Conservation (phyloP, 202 grass and related monocot species). For the Schoenoplectus tabernaemontani region DNA sequence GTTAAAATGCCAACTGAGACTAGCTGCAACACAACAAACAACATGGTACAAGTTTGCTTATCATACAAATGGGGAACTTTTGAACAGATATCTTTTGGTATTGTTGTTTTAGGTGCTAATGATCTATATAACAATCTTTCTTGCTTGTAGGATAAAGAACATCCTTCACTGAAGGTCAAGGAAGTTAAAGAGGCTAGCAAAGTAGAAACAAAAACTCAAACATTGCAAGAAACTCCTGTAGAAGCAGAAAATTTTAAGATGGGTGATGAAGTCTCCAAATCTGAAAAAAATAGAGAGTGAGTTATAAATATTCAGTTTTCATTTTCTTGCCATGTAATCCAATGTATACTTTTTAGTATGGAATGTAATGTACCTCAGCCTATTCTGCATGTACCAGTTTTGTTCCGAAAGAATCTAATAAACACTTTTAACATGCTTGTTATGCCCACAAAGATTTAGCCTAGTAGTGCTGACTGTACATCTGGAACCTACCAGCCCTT, state of each 20-base stretch:
- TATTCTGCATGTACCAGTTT: slow-evolving; percentile 12
- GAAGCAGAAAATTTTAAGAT: slow-evolving; percentile 20
- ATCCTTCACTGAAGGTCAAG: slow-evolving; percentile 16
- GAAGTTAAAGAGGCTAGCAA: slow-evolving; percentile 21
- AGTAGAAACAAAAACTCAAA: slow-evolving; percentile 19
- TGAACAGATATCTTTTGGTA: slow-evolving; percentile 21
- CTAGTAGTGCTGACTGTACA: neutral
- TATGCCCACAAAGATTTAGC: neutral
- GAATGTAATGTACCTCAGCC: neutral
- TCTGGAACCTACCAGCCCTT: neutral
- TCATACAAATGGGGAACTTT: slow-evolving; percentile 13
- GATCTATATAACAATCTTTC: slow-evolving; percentile 16
- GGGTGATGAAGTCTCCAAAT: slow-evolving; percentile 20
- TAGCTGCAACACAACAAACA: neutral
- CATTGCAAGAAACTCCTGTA: slow-evolving; percentile 16
- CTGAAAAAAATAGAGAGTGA: slow-evolving; percentile 40
- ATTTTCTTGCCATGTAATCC: neutral
- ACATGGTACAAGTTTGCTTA: neutral
- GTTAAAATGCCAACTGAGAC: neutral
- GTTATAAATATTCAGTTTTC: slow-evolving; percentile 14
- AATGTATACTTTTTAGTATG: neutral
- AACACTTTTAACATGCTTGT: neutral
- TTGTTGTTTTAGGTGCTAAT: slow-evolving; percentile 14
- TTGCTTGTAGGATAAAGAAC: slow-evolving; percentile 37
- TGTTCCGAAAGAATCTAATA: neutral